Conservation (phyloP, 345 rosid genomes). For the Sisymbrium altissimum region DNA sequence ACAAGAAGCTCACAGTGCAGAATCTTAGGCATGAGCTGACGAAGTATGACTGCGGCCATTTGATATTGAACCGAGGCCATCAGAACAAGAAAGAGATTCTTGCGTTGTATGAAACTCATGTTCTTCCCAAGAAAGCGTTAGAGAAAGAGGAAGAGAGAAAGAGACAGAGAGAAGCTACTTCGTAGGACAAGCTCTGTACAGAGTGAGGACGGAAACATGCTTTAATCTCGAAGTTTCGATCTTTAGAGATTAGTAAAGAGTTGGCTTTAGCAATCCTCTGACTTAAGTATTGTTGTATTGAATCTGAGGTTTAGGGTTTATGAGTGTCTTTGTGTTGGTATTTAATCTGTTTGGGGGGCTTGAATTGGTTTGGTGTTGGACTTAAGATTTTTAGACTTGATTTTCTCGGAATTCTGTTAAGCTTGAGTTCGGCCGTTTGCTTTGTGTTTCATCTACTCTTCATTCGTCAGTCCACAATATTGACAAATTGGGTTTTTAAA, state of each 20-base stretch:
- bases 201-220: conserved; percentile 14
- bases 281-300: conserved; percentile 7
- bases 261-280: conserved; percentile 12
- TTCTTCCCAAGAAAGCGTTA: conserved; percentile 52
- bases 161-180: conserved; percentile 15
- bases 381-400: neutral
- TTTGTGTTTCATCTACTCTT: neutral
- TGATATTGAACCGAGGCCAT: conserved; percentile 68
- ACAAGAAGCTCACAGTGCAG: conserved; percentile 68
- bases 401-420: neutral
- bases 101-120: conserved; percentile 67
- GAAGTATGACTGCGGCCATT: conserved; percentile 74
- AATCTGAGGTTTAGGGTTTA: conserved; percentile 17
- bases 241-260: conserved; percentile 26
- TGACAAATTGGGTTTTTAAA: neutral
- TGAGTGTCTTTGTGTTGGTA: conserved; percentile 10
- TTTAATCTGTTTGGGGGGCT: conserved; percentile 20
- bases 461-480: neutral
- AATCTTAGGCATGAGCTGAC: conserved; percentile 88
- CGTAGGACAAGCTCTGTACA: conserved; percentile 31
- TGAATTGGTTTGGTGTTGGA: conserved; percentile 16
- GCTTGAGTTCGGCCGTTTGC: neutral
- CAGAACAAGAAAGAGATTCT: conserved; percentile 82
- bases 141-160: conserved; percentile 26
- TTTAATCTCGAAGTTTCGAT: conserved; percentile 8